phyloP scores from a whole-genome alignment of 768 basidiomycete species.

The Pisolithus albus region DNA sequence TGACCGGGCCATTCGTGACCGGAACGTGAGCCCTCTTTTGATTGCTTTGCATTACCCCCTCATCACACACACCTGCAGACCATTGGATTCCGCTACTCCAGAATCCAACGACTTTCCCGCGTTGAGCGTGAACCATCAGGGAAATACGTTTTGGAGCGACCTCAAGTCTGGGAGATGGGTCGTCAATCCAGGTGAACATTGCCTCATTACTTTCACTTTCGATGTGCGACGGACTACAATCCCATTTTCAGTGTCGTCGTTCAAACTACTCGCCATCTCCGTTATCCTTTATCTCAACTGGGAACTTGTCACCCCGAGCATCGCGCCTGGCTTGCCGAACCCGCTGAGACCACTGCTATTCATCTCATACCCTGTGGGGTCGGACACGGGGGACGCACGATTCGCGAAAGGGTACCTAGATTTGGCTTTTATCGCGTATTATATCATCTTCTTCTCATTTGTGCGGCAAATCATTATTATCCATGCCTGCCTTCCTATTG shows the following conservation, averaged over 20 bases:
- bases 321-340: slow-evolving; percentile 49
- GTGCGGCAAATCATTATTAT: slow-evolving; percentile 69
- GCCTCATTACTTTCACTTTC: background rate
- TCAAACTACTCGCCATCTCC: slow-evolving; percentile 60
- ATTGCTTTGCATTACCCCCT: background rate
- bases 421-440: slow-evolving; percentile 69
- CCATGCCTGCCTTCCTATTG: slow-evolving; percentile 60
- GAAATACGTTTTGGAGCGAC: slow-evolving; percentile 43
- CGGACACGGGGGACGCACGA: slow-evolving; percentile 46
- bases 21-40: slow-evolving; percentile 44
- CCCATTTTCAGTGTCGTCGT: slow-evolving; percentile 43
- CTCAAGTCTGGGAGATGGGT: slow-evolving; percentile 60
- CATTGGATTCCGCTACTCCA: slow-evolving; percentile 34
- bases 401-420: slow-evolving; percentile 75
- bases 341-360: slow-evolving; percentile 70
- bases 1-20: slow-evolving; percentile 54
- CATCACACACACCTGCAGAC: slow-evolving; percentile 20
- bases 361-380: slow-evolving; percentile 56
- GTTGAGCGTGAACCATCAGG: slow-evolving; percentile 10
- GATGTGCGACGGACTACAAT: background rate
- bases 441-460: slow-evolving; percentile 87
- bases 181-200: slow-evolving; percentile 55
- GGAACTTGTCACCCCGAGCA: slow-evolving; percentile 44
- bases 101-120: slow-evolving; percentile 31
- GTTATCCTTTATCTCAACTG: slow-evolving; percentile 60